Evolutionary conservation across 2,329 filamentous ascomycete species (phyloP).

Genomic region (Cladophialophora carrionii): DNA sequence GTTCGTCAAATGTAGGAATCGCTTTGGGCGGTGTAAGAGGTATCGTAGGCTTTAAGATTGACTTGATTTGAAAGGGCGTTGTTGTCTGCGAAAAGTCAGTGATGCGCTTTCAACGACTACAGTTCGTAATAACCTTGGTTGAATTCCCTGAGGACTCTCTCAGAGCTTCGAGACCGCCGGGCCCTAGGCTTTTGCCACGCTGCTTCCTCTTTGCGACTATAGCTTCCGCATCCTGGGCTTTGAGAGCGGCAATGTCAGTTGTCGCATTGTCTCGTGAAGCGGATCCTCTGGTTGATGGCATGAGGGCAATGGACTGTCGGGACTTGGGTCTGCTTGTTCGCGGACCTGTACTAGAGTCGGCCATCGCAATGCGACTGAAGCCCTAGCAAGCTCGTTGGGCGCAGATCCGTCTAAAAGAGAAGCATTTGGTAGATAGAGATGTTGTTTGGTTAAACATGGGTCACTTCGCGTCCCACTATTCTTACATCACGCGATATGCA

Average conservation of each 20-base stretch:
- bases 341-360: constrained; percentile 22
- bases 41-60: constrained; percentile 80
- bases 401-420: constrained; percentile 7
- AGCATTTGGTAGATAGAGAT: constrained; percentile 26
- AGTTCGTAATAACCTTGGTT: constrained; percentile 65
- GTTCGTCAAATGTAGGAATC: constrained; percentile 64
- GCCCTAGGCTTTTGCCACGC: constrained; percentile 93
- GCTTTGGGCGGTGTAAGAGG: constrained; percentile 66
- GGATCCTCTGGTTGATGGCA: constrained; percentile 55
- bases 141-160: constrained; percentile 76
- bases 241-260: constrained; percentile 61
- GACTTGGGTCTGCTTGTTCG: constrained; percentile 42
- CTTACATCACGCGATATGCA: neutral
- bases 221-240: constrained; percentile 41
- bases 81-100: constrained; percentile 45
- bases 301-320: constrained; percentile 73
- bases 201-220: constrained; percentile 64
- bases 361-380: constrained; percentile 24
- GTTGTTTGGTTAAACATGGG: constrained; percentile 19
- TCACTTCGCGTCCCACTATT: constrained; percentile 26
- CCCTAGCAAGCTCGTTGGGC: neutral
- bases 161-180: constrained; percentile 82
- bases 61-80: constrained; percentile 56
- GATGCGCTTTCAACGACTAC: constrained; percentile 18
- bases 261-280: constrained; percentile 75